These are phyloP conservation scores for Neopestalotiopsis clavispora DNA, from an alignment of 2,329 filamentous ascomycete species.

Conservation along the genomic window DNA sequence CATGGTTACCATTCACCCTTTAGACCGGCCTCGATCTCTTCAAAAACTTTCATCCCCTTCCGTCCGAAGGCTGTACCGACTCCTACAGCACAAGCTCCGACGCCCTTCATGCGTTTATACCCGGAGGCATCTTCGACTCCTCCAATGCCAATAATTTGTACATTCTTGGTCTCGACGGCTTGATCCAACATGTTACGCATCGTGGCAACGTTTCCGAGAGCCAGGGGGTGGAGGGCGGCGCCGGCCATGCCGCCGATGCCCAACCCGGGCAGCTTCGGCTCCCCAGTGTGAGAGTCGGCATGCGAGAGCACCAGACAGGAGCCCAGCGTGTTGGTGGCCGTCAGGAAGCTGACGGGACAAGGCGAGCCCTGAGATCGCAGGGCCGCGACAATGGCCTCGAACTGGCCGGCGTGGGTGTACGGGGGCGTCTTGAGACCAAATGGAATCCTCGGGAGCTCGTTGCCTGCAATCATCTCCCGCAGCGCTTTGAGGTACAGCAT, in stretches of 20 bases:
- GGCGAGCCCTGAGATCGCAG: conserved; percentile 39
- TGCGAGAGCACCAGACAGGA: conserved; percentile 63
- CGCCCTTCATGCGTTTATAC: conserved; percentile 67
- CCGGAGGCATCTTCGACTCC: conserved; percentile 70
- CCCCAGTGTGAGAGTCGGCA: conserved; percentile 25
- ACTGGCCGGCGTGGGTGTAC: conserved; percentile 74
- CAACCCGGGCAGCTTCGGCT: conserved; percentile 54
- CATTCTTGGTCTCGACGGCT: conserved; percentile 49
- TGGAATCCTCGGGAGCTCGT: conserved; percentile 35
- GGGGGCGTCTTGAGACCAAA: conserved; percentile 77
- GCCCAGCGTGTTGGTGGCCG: conserved; percentile 76
- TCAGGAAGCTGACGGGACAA: conserved; percentile 68
- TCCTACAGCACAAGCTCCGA: conserved; percentile 69
- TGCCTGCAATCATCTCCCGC: conserved; percentile 24
- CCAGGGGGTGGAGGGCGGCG: conserved; percentile 72
- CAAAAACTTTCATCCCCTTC: conserved; percentile 67
- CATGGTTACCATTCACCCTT: neutral
- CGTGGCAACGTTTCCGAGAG: conserved; percentile 76
- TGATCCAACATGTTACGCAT: conserved; percentile 65
- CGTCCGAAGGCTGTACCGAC: conserved; percentile 73
- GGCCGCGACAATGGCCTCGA: conserved; percentile 57
- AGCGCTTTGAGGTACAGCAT: conserved; percentile 59
- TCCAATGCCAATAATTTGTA: conserved; percentile 73
- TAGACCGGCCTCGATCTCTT: conserved; percentile 50
- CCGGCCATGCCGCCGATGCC: conserved; percentile 77